phyloP scores from a whole-genome alignment of 768 basidiomycete species.

The Russula virescens region DNA sequence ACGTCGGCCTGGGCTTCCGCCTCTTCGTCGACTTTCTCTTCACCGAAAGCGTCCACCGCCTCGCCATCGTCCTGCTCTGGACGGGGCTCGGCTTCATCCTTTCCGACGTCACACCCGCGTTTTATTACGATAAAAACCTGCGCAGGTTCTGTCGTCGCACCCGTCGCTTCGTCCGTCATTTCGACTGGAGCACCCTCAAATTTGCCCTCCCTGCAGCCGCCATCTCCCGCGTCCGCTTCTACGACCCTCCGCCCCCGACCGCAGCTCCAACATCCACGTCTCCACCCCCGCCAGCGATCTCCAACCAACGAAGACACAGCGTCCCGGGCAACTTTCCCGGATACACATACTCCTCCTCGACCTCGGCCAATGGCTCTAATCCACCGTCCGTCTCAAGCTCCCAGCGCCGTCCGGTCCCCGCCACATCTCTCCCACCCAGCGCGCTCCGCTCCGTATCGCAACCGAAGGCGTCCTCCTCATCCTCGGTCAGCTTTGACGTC shows the following conservation, averaged over 20 bases:
- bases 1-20: constrained; percentile 60
- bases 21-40: constrained; percentile 66
- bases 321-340: constrained; percentile 20
- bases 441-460: constrained; percentile 13
- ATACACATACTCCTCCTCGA: constrained; percentile 12
- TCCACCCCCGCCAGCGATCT: background rate
- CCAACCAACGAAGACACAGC: constrained; percentile 8
- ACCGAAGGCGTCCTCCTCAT: constrained; percentile 18
- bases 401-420: constrained; percentile 16
- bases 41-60: constrained; percentile 47
- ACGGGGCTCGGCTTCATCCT: constrained; percentile 47
- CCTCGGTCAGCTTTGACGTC: constrained; percentile 24
- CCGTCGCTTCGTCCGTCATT: constrained; percentile 23
- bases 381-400: background rate
- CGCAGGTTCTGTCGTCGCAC: constrained; percentile 29
- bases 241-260: background rate
- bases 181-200: constrained; percentile 19
- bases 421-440: constrained; percentile 19
- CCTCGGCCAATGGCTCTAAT: constrained; percentile 14
- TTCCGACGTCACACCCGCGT: constrained; percentile 43
- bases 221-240: constrained; percentile 25
- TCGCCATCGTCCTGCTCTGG: constrained; percentile 49
- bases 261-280: background rate
- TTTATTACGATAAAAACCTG: constrained; percentile 41
- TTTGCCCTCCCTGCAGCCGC: constrained; percentile 27